phyloP scores from a whole-genome alignment of 805 yeast genomes.

The Starmerella powellii region DNA sequence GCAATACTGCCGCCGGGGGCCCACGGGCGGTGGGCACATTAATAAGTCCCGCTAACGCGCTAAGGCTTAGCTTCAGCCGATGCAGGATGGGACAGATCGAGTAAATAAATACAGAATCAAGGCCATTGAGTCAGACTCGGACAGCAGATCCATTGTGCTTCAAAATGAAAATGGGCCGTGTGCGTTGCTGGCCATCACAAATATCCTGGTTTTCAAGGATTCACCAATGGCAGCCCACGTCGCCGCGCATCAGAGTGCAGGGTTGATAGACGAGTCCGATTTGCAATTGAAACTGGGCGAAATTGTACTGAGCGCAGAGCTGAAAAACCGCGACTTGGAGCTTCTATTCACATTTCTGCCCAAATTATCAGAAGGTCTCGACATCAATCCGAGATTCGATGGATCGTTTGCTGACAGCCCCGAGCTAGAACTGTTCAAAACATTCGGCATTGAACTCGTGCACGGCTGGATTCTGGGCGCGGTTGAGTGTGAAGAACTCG shows the following conservation, averaged over 20 bases:
- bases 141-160: conserved; percentile 37
- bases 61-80: no score
- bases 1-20: no score
- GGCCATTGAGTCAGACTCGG: background rate
- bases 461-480: conserved; percentile 64
- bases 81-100: no score
- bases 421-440: conserved; percentile 45
- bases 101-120: background rate
- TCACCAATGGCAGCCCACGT: conserved; percentile 15
- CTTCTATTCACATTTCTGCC: conserved; percentile 46
- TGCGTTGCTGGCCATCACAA: conserved; percentile 66
- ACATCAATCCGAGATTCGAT: conserved; percentile 57
- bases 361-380: conserved; percentile 53
- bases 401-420: conserved; percentile 45
- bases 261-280: conserved; percentile 1
- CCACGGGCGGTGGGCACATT: no score
- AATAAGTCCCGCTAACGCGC: no score
- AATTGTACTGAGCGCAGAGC: conserved; percentile 22
- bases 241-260: background rate
- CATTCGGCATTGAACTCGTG: conserved; percentile 47
- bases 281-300: conserved; percentile 8
- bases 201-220: conserved; percentile 49
- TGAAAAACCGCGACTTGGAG: conserved; percentile 23
- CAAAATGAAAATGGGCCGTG: conserved; percentile 85
- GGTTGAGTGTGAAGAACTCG: conserved; percentile 29